These are phyloP conservation scores for Mycena vulgaris DNA, from an alignment of 768 basidiomycete genomes.

Conservation along the genomic window DNA sequence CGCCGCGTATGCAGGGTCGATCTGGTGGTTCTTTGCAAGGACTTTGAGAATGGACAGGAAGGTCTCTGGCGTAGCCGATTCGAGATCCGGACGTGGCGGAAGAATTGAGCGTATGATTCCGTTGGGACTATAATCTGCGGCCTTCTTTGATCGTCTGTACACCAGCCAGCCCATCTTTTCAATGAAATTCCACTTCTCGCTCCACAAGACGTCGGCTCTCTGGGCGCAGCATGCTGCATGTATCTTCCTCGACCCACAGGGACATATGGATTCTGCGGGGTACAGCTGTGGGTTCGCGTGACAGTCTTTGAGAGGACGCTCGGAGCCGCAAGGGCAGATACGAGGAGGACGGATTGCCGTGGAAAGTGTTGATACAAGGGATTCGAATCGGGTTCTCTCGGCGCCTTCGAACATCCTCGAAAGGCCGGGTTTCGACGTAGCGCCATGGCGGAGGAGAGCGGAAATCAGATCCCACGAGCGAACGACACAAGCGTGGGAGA, in stretches of 20 bases:
- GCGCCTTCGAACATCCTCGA: background rate
- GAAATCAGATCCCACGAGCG: background rate
- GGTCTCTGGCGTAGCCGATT: background rate
- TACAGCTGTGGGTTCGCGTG: background rate
- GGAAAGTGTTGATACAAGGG: background rate
- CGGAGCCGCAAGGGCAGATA: conserved; percentile 10
- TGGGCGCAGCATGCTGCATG: background rate
- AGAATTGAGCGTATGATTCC: too few relatives aligned
- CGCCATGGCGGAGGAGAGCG: conserved; percentile 12
- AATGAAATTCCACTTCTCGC: background rate
- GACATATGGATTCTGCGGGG: background rate
- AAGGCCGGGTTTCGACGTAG: background rate
- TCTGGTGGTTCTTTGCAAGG: background rate
- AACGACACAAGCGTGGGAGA: background rate
- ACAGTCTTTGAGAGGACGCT: background rate
- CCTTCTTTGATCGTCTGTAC: too few relatives aligned
- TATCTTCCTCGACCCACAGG: conserved; percentile 1
- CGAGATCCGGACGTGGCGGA: background rate
- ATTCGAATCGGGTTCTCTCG: background rate
- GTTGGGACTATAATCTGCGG: too few relatives aligned
- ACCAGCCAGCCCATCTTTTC: background rate
- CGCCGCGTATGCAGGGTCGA: conserved; percentile 11
- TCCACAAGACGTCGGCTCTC: background rate
- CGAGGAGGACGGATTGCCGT: background rate
- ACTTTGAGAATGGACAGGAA: background rate